Conservation (phyloP, 2,329 filamentous ascomycete genomes). For the Bipolaris cookei region DNA sequence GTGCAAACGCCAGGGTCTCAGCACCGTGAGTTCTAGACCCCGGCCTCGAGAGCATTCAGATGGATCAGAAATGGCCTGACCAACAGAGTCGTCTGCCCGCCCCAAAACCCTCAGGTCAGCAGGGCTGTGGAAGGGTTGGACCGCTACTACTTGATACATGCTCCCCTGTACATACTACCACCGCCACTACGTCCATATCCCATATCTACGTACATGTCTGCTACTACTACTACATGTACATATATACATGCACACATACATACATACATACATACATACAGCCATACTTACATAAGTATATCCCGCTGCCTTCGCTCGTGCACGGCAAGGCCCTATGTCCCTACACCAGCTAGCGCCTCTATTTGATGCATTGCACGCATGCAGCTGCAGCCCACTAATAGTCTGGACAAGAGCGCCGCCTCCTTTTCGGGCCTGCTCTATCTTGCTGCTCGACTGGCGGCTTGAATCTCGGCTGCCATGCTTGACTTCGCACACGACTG, state of each 20-base stretch:
- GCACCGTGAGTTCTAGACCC: constrained; percentile 11
- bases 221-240: too few relatives aligned
- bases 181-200: background rate
- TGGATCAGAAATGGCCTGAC: too few relatives aligned
- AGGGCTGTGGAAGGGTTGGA: background rate
- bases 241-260: too few relatives aligned
- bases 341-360: constrained; percentile 5
- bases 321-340: background rate
- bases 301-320: too few relatives aligned
- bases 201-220: too few relatives aligned
- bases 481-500: background rate
- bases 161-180: background rate
- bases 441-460: background rate
- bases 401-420: constrained; percentile 2
- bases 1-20: constrained; percentile 9
- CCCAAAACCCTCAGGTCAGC: background rate
- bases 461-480: background rate
- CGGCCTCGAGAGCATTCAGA: constrained; percentile 3
- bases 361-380: background rate
- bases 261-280: too few relatives aligned
- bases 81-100: background rate
- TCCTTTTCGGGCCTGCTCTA: background rate
- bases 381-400: constrained; percentile 6
- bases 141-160: too few relatives aligned
- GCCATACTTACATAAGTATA: background rate